Evolutionary conservation across 2,329 filamentous ascomycete genomes (phyloP), one percentile per base, ranked within the genome.

Genomic region (Ophiognomonia clavigignenti-juglandacearum): DNA sequence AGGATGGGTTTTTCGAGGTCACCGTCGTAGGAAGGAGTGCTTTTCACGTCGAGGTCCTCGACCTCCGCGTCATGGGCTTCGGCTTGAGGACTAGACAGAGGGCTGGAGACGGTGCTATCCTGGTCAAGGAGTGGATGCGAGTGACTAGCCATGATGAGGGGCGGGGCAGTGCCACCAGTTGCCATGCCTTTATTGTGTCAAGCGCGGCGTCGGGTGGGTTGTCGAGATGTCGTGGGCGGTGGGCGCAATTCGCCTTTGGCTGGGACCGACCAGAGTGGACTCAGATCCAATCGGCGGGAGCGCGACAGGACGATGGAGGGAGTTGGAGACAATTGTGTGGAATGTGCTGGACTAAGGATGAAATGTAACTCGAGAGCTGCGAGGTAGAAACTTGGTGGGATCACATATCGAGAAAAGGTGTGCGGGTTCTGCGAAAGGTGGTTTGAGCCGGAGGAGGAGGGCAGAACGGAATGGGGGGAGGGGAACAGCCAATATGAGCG

Each of bases 61-160:
- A 86, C 82, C 43, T 88, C 85, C 36, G 73, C 18, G 34, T 36
- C 34, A 20, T 77, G 53, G 88, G 83, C 59, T 81, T 81, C 59
- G 95, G 88, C 60, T 91, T 90, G 19, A 24, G 14, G 47, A 95
- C 87, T 59, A 96, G 92, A 70, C 89, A 97, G 75, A 59, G 90
- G 93, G 66, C 92, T 97, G 32, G 91, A 96, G 44, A 86, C 75
- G 63, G 82, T 83, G 63, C 86, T 87, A 59, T 83, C 82, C 53
- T 71, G 70, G 58, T 78, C 77, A 54, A 69, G 67, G 41, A 66
- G 60, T 50, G 71, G 65, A 53, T 68, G 67, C 42, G 75, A 72
- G 52, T 74, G 71, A 57, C 73, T 70, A 55, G 72, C 72, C 57
- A 70, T 67, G 57, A 70, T 66, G 61, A 70, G 67, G 57, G 75